Percentiles rank a stretch among this genome's conserved stretches.
These are phyloP conservation scores for Plectosphaerella sp. DNA, from an alignment of 2,329 filamentous ascomycete species.

Conservation along the genomic window DNA sequence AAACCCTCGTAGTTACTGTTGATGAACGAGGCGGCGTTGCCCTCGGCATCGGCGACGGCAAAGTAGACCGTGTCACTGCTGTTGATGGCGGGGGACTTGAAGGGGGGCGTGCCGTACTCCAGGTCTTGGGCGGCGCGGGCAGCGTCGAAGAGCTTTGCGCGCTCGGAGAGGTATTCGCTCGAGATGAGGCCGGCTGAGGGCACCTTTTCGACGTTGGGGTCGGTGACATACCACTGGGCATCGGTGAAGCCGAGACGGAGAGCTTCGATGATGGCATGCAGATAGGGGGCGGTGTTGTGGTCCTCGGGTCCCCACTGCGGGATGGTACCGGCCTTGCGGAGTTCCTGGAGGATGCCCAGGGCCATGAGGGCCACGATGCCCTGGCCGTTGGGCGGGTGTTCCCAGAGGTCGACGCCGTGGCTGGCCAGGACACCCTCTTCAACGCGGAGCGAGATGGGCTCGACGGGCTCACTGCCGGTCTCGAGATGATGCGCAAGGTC, in stretches of 20 bases:
- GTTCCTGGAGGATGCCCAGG: constrained; percentile 81
- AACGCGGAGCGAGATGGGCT: constrained; percentile 80
- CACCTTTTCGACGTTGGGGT: constrained; percentile 68
- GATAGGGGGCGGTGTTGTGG: constrained; percentile 76
- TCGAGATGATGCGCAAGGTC: constrained; percentile 74
- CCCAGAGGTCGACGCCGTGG: constrained; percentile 78
- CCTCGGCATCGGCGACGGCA: constrained; percentile 71
- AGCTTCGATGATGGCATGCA: constrained; percentile 84
- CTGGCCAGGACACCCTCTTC: constrained; percentile 30
- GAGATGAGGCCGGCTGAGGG: constrained; percentile 68
- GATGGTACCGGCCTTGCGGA: constrained; percentile 73
- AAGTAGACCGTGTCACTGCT: constrained; percentile 96
- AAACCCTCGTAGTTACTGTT: constrained; percentile 92
- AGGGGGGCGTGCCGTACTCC: constrained; percentile 58
- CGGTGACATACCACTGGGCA: constrained; percentile 83
- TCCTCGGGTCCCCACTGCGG: constrained; percentile 64
- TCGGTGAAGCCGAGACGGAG: constrained; percentile 89
- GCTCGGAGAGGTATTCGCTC: constrained; percentile 67
- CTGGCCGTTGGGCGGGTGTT: constrained; percentile 94
- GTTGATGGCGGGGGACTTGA: constrained; percentile 66
- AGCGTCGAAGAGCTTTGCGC: constrained; percentile 55
- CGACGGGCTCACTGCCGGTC: constrained; percentile 68
- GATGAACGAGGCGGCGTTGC: constrained; percentile 94
- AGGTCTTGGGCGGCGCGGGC: constrained; percentile 56
- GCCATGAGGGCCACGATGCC: constrained; percentile 95